Evolutionary conservation across 345 rosid species (phyloP).

Genomic region (Tarenaya hassleriana): DNA sequence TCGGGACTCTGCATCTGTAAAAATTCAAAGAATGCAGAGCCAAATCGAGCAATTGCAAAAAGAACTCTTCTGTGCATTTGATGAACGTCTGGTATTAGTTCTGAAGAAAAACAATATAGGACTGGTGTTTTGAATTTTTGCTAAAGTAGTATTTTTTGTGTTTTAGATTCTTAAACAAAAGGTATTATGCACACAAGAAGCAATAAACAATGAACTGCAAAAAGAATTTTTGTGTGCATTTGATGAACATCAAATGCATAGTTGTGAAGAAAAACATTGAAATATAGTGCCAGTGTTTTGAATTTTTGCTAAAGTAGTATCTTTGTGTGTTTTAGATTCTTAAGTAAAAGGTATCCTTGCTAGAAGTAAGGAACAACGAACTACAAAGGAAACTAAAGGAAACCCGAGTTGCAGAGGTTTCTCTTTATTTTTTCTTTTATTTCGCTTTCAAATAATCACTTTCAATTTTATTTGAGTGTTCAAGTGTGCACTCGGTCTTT

Average conservation of each 20-base stretch:
- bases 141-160: constrained; percentile 9
- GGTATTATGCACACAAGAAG: constrained; percentile 75
- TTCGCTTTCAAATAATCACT: no score
- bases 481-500: no score
- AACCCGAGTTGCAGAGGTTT: no score
- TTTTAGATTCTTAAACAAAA: constrained; percentile 79
- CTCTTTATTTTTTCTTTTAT: no score
- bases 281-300: constrained; percentile 11
- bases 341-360: constrained; percentile 72
- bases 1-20: constrained; percentile 80
- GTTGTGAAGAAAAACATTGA: constrained; percentile 10
- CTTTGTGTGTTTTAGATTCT: constrained; percentile 50
- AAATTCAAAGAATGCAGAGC: constrained; percentile 78
- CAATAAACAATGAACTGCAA: constrained; percentile 68
- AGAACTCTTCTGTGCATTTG: constrained; percentile 66
- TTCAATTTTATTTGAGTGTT: no score
- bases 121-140: constrained; percentile 16
- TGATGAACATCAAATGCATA: constrained; percentile 89
- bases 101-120: constrained; percentile 8
- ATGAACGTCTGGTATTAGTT: constrained; percentile 76
- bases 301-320: constrained; percentile 17
- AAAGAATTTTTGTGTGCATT: constrained; percentile 56
- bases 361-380: constrained; percentile 91
- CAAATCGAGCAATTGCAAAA: constrained; percentile 93
- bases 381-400: no score